These are phyloP conservation scores for Persicaria tinctoria DNA, from an alignment of 148 eudicot species.

Conservation along the genomic window DNA sequence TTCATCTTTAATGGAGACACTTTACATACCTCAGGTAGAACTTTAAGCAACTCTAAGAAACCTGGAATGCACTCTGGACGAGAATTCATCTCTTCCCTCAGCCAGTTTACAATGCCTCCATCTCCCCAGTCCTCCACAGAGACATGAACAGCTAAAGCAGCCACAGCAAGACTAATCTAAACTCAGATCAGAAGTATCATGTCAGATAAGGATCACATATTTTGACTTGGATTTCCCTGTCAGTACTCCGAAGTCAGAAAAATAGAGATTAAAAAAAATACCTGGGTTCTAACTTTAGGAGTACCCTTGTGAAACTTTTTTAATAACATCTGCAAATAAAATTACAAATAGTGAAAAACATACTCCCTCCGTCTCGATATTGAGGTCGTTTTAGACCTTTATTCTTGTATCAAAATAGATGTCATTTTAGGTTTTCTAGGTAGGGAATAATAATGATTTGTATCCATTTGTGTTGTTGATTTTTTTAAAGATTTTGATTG, in stretches of 20 bases:
- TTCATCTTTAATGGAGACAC: not conserved
- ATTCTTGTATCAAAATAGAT: no score
- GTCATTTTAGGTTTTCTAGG: no score
- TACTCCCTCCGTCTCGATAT: no score
- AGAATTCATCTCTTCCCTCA: slow-evolving; percentile 76
- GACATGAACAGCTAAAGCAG: slow-evolving; percentile 98
- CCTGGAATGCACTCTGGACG: slow-evolving; percentile 79
- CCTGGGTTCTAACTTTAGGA: slow-evolving; percentile 99
- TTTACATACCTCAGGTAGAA: slow-evolving; percentile 81
- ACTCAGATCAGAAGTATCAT: not conserved
- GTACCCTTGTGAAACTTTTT: slow-evolving; percentile 81
- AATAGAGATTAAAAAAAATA: slow-evolving; percentile 20
- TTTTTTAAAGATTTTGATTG: no score
- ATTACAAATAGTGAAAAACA: slow-evolving; percentile 10
- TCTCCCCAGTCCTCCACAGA: slow-evolving; percentile 96
- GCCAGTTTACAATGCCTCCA: slow-evolving; percentile 86
- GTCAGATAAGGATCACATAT: not conserved
- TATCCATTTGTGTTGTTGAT: no score
- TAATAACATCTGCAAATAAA: slow-evolving; percentile 59
- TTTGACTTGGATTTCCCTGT: not conserved
- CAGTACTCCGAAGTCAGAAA: not conserved
- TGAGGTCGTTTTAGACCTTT: no score
- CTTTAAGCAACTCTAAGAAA: slow-evolving; percentile 89
- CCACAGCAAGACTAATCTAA: slow-evolving; percentile 97
- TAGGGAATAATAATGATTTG: no score